These are phyloP conservation scores for Casuarina equisetifolia DNA, from an alignment of 306 rosid species.

Conservation along the genomic window DNA sequence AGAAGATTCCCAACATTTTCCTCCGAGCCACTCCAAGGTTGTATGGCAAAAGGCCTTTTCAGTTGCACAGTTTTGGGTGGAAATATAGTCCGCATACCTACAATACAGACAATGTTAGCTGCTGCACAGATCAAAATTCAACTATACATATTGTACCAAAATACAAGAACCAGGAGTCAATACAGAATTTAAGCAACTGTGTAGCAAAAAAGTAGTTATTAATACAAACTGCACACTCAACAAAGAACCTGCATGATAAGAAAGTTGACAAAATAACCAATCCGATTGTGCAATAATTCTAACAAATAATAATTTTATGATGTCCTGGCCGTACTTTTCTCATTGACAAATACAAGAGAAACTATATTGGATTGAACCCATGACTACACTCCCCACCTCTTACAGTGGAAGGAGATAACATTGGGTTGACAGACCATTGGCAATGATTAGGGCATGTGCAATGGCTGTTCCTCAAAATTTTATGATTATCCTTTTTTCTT, in stretches of 20 bases:
- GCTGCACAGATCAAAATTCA: conserved; percentile 8
- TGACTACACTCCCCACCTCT: not conserved
- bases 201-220: not conserved
- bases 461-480: not conserved
- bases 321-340: not conserved
- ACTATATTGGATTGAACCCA: not conserved
- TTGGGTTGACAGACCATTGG: not conserved
- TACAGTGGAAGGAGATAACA: not conserved
- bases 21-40: conserved; percentile 77
- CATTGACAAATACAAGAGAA: not conserved
- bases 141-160: conserved; percentile 15
- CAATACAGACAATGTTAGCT: conserved; percentile 28
- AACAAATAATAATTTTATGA: not conserved
- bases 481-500: no score
- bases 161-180: not conserved
- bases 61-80: conserved; percentile 58
- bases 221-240: not conserved
- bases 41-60: conserved; percentile 60
- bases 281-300: not conserved
- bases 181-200: not conserved
- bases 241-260: not conserved
- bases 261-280: not conserved
- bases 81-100: conserved; percentile 52
- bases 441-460: not conserved
- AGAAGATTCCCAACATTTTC: conserved; percentile 67